Base-by-base conservation (phyloP, 257 asterid genomes). In the Nicotiana tomentosiformis region DNA sequence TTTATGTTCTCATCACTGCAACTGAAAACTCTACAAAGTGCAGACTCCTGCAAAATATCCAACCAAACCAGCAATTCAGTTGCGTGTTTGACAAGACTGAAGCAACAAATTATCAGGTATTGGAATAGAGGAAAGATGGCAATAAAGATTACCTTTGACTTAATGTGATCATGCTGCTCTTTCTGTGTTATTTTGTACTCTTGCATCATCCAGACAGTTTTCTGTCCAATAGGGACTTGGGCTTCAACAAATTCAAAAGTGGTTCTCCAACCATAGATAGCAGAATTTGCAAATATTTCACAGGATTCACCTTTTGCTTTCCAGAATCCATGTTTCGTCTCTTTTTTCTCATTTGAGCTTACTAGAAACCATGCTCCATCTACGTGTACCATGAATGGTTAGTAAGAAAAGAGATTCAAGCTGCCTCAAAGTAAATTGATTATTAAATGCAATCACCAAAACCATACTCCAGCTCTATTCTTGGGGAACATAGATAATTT, bases 181-280 rank as follows among this genome's bases (percentile, higher is more conserved):
- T 83, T 81, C 16, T 74, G 86, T 16, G 87, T 84, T 76, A 90
- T 81, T 60, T 12, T 86, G 86, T 90, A 92, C 82, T 93, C 95
- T 30, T 88, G 95, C 93, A 93, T 93, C 72, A 87, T 77, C 95
- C 92, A 91, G 66, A 80, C 81, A 16, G 97, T 90, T 86, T 26
- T 83, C 60, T 70, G 83, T 69, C 80, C 90, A 20, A 61, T 60
- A 26, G 89, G 84, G 72, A 83, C 87, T 66, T 66, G 82, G 79
- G 90, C 88, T 84, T 86, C 90, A 26, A 88, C 82, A 72, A 86
- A 94, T 65, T 90, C 94, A 56, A 86, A 83, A 20, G 92, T 89
- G 26, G 90, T 91, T 86, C 88, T 91, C 92, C 91, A 89, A 72
- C 94, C 97, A 83, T n/a, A 70, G 37, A 91, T 78, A 46, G 3